phyloP scores from a whole-genome alignment of 2,329 filamentous ascomycete species.

The Fusarium circinatum region DNA sequence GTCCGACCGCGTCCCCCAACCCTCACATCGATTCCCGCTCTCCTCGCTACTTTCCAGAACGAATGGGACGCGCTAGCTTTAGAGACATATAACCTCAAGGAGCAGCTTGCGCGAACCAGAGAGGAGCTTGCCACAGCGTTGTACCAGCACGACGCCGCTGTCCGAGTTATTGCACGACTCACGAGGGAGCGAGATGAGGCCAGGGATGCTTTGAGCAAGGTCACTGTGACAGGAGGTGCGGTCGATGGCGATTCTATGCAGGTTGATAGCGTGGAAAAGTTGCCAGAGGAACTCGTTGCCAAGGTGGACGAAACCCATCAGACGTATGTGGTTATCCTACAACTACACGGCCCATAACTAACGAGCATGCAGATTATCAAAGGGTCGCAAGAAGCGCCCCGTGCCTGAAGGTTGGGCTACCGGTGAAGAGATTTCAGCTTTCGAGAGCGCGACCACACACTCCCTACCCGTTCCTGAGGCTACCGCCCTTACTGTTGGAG shows the following conservation, averaged over 20 bases:
- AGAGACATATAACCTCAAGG: constrained; percentile 89
- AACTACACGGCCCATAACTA: not conserved
- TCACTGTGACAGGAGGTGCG: constrained; percentile 73
- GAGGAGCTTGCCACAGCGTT: constrained; percentile 94
- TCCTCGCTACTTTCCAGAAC: constrained; percentile 95
- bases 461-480: constrained; percentile 59
- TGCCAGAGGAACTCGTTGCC: constrained; percentile 76
- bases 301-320: constrained; percentile 85
- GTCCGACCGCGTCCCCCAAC: constrained; percentile 91
- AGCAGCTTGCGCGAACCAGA: constrained; percentile 87
- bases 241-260: constrained; percentile 88
- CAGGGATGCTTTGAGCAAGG: constrained; percentile 84
- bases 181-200: constrained; percentile 94
- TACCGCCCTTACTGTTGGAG: constrained; percentile 61
- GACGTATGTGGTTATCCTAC: constrained; percentile 65
- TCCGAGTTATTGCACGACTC: constrained; percentile 90
- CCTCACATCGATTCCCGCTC: constrained; percentile 93
- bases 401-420: constrained; percentile 88
- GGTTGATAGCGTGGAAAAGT: constrained; percentile 77
- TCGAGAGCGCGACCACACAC: constrained; percentile 57
- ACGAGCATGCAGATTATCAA: constrained; percentile 73
- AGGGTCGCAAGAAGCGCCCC: constrained; percentile 88
- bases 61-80: constrained; percentile 96
- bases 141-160: constrained; percentile 97
- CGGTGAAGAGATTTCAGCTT: constrained; percentile 71